phyloP scores from a whole-genome alignment of 192 early-diverging fungal genomes.

The Oehlia diaphana region DNA sequence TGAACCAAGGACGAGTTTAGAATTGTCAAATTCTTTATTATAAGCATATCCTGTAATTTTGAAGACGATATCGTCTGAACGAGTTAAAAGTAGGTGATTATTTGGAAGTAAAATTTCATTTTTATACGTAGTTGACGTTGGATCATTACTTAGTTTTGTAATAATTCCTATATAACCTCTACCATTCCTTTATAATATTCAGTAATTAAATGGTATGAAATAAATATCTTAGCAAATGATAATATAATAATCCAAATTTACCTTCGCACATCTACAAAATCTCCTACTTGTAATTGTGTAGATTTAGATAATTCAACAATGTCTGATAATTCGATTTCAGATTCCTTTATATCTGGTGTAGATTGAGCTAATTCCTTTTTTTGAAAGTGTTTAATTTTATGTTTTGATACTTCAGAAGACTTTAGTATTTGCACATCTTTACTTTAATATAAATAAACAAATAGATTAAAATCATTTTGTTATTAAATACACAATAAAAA shows the following conservation, averaged over 20 bases:
- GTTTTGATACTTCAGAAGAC: not conserved
- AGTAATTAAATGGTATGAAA: not conserved
- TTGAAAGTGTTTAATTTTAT: not conserved
- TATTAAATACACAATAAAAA: not conserved
- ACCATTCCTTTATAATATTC: not conserved
- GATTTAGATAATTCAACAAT: not conserved
- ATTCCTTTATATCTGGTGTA: not conserved
- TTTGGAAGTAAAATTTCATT: not conserved
- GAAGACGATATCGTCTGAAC: slow-evolving; percentile 50
- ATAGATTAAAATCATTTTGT: not conserved
- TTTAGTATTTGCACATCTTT: not conserved
- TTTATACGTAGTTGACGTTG: not conserved
- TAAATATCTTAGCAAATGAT: not conserved
- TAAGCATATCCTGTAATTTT: slow-evolving; percentile 39
- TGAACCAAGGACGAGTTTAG: slow-evolving; percentile 22
- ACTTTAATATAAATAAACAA: not conserved
- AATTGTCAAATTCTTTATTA: slow-evolving; percentile 14
- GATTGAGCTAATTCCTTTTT: not conserved
- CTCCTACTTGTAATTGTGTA: not conserved
- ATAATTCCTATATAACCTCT: not conserved
- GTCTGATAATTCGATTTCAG: not conserved
- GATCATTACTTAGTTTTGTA: not conserved
- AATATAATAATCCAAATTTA: not conserved
- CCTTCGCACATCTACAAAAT: not conserved
- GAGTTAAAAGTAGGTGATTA: slow-evolving; percentile 1